These are phyloP conservation scores for Hypholoma fasciculare DNA, from an alignment of 768 basidiomycete species.

Conservation along the genomic window DNA sequence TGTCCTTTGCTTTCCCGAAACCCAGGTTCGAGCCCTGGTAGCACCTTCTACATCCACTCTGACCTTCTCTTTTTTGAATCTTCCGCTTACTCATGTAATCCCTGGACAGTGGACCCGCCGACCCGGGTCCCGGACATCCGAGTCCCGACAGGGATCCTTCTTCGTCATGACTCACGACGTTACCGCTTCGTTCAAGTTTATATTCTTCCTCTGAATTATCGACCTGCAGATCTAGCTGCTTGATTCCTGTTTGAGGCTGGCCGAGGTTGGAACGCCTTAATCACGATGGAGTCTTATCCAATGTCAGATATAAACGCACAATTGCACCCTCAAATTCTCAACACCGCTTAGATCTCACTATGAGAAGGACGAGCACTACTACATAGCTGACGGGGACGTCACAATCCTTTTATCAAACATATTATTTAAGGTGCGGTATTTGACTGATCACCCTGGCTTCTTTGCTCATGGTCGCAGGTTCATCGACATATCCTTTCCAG, in stretches of 20 bases:
- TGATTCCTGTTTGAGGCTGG: no score
- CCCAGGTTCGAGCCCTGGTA: slow-evolving; percentile 33
- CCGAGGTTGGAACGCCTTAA: no score
- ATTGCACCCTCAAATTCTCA: background rate
- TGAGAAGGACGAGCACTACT: slow-evolving; percentile 26
- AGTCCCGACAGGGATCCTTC: no score
- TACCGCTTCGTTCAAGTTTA: no score
- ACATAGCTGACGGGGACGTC: slow-evolving; percentile 43
- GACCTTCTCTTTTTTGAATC: background rate
- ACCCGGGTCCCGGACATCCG: no score
- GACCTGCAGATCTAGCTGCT: no score
- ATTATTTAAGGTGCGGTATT: slow-evolving; percentile 40
- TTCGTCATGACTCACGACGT: no score
- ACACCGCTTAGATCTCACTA: background rate
- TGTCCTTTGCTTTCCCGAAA: slow-evolving; percentile 21
- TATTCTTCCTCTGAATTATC: no score
- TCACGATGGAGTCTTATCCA: no score
- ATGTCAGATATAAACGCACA: no score
- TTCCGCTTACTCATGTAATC: no score
- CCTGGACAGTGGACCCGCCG: no score
- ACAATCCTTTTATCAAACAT: slow-evolving; percentile 42
- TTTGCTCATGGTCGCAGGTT: slow-evolving; percentile 11
- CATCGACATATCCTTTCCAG: slow-evolving; percentile 25
- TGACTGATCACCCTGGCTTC: background rate
- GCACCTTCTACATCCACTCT: slow-evolving; percentile 14